phyloP scores from a whole-genome alignment of 176 grass and related monocot species.

The Triticum timopheevii region DNA sequence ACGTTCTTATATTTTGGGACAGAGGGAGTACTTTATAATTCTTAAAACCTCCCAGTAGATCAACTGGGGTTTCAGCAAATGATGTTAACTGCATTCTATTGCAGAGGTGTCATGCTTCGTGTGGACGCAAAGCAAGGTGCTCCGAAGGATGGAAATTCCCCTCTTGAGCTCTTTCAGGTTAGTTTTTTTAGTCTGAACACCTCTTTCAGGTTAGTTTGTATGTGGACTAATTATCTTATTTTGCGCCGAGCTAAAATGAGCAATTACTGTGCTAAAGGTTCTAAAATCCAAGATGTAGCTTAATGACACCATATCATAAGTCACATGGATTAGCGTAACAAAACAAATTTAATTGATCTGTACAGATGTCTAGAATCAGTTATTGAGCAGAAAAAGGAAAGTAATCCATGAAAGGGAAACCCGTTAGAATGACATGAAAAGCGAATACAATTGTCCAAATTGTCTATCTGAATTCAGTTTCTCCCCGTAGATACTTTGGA shows the following conservation, averaged over 20 bases:
- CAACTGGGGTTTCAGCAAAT: slow-evolving; percentile 17
- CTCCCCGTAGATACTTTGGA: background rate
- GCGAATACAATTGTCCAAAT: background rate
- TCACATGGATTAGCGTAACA: slow-evolving; percentile 4
- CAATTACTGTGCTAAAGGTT: background rate
- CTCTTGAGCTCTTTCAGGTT: slow-evolving; percentile 97
- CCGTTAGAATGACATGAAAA: background rate
- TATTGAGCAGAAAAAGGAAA: background rate
- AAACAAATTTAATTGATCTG: slow-evolving; percentile 10
- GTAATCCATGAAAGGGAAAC: background rate
- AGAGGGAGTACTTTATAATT: background rate
- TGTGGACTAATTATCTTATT: background rate
- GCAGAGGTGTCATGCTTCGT: slow-evolving; percentile 88
- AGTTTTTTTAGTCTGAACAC: background rate
- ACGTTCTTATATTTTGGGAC: too few species aligned
- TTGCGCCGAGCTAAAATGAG: background rate
- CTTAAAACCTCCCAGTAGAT: background rate
- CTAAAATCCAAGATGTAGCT: background rate
- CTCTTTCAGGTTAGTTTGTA: slow-evolving; percentile 39
- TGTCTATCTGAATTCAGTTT: background rate
- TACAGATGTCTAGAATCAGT: background rate
- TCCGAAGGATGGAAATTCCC: slow-evolving; percentile 93
- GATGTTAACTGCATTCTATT: slow-evolving; percentile 34
- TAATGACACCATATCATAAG: background rate
- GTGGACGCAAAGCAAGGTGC: slow-evolving; percentile 97